Evolutionary conservation across 73 alveolate genomes (phyloP), one percentile per base, ranked within the genome.

Genomic region (Paramecium sonneborni): DNA sequence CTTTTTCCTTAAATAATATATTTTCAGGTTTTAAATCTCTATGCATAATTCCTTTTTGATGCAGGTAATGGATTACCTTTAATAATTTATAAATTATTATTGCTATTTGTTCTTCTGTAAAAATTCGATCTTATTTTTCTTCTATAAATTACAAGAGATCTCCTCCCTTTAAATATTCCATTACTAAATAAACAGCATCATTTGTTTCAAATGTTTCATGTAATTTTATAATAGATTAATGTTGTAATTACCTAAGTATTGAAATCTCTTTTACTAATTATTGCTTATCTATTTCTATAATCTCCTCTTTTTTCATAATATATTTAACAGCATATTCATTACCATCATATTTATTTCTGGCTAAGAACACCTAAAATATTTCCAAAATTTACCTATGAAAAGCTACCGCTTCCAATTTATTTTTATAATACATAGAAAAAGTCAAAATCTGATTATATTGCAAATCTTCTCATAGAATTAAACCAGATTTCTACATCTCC

Each of bases 1-100:
- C 90, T 92, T 96, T 76, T 88, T 86, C 89, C 93, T 86, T 95
- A 68, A 95, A 90, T 76, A 96, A 85, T 72, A 96, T 95, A 85
- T 96, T 96, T 89, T 96, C 98, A 28, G 97, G 97, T 69, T 96
- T 96, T 76, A 96, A 68, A 96, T 96, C 98, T 85, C 98, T 90
- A 95, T 96, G 98, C 38, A 96, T 91, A 39, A 96, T 92, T 20
- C 95, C 95, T 52, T 93, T 94, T 58, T 94, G 87, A 89, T 95
- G 98, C 67, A 95, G 87, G 85, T 95, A 95, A 32, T 41, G 57
- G 43, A 72, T 20, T 12, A 85, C 91, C 69, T 82, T 41, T 79
- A 79, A 46, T 79, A 79, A 79, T 46, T 79, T 79, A 44, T 79
- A 44, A 26, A 79, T 46, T 18, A 79, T 44, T 43, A 30, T 41